Evolutionary conservation across 192 early-diverging fungal species (phyloP), one percentile per base, ranked within the genome.

Genomic region (Mortierella alpina): DNA sequence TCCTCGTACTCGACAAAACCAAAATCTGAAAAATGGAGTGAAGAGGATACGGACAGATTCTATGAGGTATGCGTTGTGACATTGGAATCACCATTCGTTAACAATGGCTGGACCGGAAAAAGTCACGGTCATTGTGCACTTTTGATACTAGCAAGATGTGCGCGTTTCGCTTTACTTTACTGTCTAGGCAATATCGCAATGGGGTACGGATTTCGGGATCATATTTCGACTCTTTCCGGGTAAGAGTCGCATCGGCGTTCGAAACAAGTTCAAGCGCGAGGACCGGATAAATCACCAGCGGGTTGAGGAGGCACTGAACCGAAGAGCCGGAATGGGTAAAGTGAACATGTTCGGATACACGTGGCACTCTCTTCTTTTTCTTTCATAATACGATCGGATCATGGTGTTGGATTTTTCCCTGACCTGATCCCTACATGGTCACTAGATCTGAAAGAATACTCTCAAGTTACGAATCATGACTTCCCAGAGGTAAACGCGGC

Each of bases 161-260:
- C 20, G 15, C 62, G 15, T 67, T 23, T 68, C 12, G 39, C 18
- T 55, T 49, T 40, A 11, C 20, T 41, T 31, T 40, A 11, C 20
- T 41, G 18, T 14, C 46, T 64, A 85, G 84, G 80, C 73, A 14
- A 46, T 85, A 5, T 70, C 84, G 40, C 79, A 75, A 62, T 85
- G 84, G 84, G 84, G 84, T n/a, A 85, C 84, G 14, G 84, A 85
- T 58, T 85, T 85, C 61, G 80, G 75, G 5, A 85, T 85, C 23
- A 85, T 85, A 14, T 72, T 67, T 14, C 66, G 66, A 64, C 22
- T 75, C 42, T 85, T 85, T 54, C 62, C 65, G 14, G 63, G 48
- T 31, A 84, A 84, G 49, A 73, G 73, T 9, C 74, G 84, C n/a
- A 61, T 72, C 8, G 75, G 72, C 31, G 69, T 85, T 45, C 73